Conservation (phyloP, 768 basidiomycete species). For the Panellus pusillus region DNA sequence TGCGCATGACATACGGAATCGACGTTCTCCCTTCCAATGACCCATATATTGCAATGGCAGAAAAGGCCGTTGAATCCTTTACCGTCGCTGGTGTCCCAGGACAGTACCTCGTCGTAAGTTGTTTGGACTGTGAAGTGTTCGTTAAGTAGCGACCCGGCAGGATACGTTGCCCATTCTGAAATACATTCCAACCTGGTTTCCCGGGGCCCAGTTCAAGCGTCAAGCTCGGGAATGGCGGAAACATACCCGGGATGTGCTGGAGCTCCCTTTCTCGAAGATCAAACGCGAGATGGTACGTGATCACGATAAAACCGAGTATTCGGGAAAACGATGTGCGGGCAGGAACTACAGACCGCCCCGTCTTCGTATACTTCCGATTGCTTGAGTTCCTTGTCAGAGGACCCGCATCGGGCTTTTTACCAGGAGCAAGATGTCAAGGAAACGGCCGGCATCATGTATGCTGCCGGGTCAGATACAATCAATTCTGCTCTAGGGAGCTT, state of each 20-base stretch:
- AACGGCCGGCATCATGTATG: slow-evolving; percentile 32
- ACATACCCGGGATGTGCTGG: not conserved
- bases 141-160: not conserved
- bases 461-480: slow-evolving; percentile 40
- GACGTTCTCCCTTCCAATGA: not conserved
- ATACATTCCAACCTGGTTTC: slow-evolving; percentile 21
- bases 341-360: slow-evolving; percentile 13
- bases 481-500: slow-evolving; percentile 20
- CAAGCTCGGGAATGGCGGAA: slow-evolving; percentile 17
- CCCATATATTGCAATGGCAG: not conserved
- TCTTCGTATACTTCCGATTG: slow-evolving; percentile 14
- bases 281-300: not conserved
- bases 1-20: not conserved
- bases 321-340: too few species aligned
- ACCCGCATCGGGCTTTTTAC: not conserved
- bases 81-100: not conserved
- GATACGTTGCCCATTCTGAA: slow-evolving; percentile 23
- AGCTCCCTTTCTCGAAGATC: not conserved
- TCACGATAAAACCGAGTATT: too few species aligned
- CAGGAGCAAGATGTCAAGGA: slow-evolving; percentile 19
- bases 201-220: slow-evolving; percentile 18
- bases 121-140: not conserved
- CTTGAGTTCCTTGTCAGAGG: not conserved
- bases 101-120: not conserved
- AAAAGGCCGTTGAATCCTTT: not conserved